Evolutionary conservation across 257 asterid genomes (phyloP), one percentile per base, ranked within the genome.

Genomic region (Jasminum sambac): DNA sequence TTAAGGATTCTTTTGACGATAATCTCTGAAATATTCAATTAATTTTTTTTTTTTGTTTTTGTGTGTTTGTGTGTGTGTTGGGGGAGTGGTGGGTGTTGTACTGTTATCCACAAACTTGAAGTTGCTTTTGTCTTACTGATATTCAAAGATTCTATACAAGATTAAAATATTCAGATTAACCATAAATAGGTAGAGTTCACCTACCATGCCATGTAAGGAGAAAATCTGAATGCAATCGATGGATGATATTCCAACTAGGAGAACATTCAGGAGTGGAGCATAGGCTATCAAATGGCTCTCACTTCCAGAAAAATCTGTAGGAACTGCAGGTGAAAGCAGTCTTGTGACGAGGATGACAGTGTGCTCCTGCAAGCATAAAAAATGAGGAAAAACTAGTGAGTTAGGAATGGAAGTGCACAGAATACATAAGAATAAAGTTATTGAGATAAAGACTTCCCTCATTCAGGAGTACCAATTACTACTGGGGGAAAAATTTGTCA

Each of bases 181-280:
- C 34, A 55, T n/a, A 13, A 65, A 74, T 5, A 62, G 71, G 41
- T 64, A 75, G 84, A 70, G 75, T 64, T 77, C 83, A 89, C 96
- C 74, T 88, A 95, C 99, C 99, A 91, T 81, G 76, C 99, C 99
- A 69, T 91, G 98, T 69, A 89, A 85, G 64, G 98, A 95, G 77
- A 95, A 89, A 39, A 89, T 91, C 84, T 91, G 96, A 66, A 89
- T 67, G 69, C 88, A 72, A 70, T 95, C 98, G 14, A 95, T 39
- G 48, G 91, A 75, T 64, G 98, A 88, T 79, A 95, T 82, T 76
- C 97, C 99, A 11, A 87, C 78, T 72, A 90, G 95, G 72, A 95
- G 82, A 83, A 89, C 91, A 78, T 95, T 89, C 87, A 95, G 78
- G 79, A 88, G 82, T 74, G 96, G 96, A 72, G 95, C 99, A 81